Evolutionary conservation across 306 rosid genomes (phyloP), one percentile per base, ranked within the genome.

Genomic region (Vigna radiata): DNA sequence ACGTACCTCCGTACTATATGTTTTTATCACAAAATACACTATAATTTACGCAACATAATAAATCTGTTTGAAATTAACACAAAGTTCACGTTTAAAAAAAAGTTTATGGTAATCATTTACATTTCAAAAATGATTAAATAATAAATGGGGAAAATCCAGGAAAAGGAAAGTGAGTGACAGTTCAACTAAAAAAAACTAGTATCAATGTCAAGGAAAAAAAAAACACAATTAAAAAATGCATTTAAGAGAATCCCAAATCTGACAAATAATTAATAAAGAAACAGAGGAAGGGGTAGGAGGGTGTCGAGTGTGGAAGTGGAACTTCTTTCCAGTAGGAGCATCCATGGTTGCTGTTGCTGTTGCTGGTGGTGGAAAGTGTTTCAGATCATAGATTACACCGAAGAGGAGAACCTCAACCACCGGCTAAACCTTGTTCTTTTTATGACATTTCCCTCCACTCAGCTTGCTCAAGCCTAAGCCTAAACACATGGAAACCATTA

Each of bases 401-500:
- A 13, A 58, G 56, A 55, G 58, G 50, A 61, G 8, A 17, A 44
- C 44, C 48, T 21, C 58, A 49, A 2, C 58, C 50, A 48, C 18
- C 13, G 60, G 19, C 9, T 19, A 49, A 21, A 12, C 36, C 63
- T 59, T 59, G 18, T 14, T 17, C 17, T 14, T 49, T 83, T 75
- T 48, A 83, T 81, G 77, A 67, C 60, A 75, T 77, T 84, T 76
- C 84, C 81, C 88, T 81, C 91, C 73, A 63, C 39, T 50, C 8
- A 46, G 65, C 71, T 25, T 18, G 14, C 12, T 18, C 5, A 21
- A 16, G 16, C 15, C 46, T 41, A 1, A 54, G 54, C 12, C 3
- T 68, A 19, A 44, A n/a, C 31, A 78, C 16, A 91, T 96, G 99
- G 88, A 56, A 83, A 68, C 78, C 78, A 67, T 29, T 85, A 62